Conservation (phyloP, 768 basidiomycete genomes). For the Leccinellum luteum region DNA sequence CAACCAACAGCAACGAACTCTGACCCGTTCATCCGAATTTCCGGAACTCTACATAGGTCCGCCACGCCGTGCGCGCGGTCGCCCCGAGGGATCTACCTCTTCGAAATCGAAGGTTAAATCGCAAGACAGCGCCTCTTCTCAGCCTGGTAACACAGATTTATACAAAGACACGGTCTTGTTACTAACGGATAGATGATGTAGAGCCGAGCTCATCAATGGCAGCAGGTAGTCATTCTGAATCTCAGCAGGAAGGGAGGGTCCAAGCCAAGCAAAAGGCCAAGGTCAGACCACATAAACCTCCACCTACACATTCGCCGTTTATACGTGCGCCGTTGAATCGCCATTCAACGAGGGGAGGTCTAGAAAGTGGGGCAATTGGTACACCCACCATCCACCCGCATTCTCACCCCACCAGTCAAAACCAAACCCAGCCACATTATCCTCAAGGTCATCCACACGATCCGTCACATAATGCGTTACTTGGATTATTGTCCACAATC, state of each 20-base stretch:
- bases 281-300: slow-evolving; percentile 18
- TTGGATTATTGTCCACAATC: slow-evolving; percentile 37
- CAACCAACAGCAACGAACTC: slow-evolving; percentile 10
- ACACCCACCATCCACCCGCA: background rate
- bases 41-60: slow-evolving; percentile 38
- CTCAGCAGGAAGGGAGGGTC: background rate
- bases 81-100: slow-evolving; percentile 42
- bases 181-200: slow-evolving; percentile 10
- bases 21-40: slow-evolving; percentile 33
- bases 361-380: background rate
- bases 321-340: slow-evolving; percentile 25
- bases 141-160: slow-evolving; percentile 1
- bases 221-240: background rate
- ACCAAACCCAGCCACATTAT: slow-evolving; percentile 1
- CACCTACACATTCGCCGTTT: slow-evolving; percentile 25
- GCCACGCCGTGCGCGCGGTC: slow-evolving; percentile 31
- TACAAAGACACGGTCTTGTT: too few species aligned
- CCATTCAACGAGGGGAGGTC: background rate
- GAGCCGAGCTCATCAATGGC: slow-evolving; percentile 2
- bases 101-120: slow-evolving; percentile 40
- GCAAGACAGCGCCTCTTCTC: slow-evolving; percentile 16
- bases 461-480: slow-evolving; percentile 6
- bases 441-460: slow-evolving; percentile 2
- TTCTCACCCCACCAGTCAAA: background rate
- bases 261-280: slow-evolving; percentile 22